Evolutionary conservation across 768 basidiomycete genomes (phyloP), one percentile per base, ranked within the genome.

Genomic region (Boletus reticuloceps): DNA sequence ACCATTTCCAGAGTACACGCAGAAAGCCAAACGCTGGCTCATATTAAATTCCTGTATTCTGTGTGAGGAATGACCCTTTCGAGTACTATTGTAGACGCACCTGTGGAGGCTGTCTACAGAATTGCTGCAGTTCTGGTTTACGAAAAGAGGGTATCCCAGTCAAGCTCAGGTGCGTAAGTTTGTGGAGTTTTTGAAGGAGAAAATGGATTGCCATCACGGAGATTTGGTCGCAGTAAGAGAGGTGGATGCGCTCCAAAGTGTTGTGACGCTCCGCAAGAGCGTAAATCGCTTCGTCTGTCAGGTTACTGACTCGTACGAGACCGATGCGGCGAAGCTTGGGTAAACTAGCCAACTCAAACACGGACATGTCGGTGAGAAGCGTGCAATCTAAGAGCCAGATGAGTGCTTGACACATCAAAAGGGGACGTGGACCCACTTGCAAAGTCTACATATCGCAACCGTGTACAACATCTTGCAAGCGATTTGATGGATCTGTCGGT

Each of bases 91-190:
- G 46, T 48, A 32, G 29, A 79, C 84, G 58, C 63, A 96, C 94
- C 65, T 82, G 77, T 14, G 97, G 97, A 20, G 94, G 88, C 38
- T 85, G 80, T 38, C 96, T 82, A 71, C 97, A 97, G 67, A 92
- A 98, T 59, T 83, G 80, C 69, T 98, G 94, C 53, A 97, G 70
- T 61, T 94, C 93, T 31, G 81, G 77, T 63, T 89, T 82, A 48
- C 88, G 83, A 76, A 99, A 98, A 7, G 93, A 85, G 10, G 87
- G 86, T 32, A 99, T 89, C n/a, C 95, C 97, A n/a, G 97, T 98
- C 58, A 99, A 73, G 71, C 94, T 96, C 45, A 99, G 80, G 75
- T 99, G 97, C 1, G 93, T 97, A 31, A 99, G 77, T 62, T 91
- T 90, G 66, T 85, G 85, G n/a, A 98, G 79, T 65, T 88, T 87